A percentile compares a stretch with the other conserved stretches of the same genome.
These are phyloP conservation scores for Ramaria rubella DNA, from an alignment of 768 basidiomycete genomes.

Conservation along the genomic window DNA sequence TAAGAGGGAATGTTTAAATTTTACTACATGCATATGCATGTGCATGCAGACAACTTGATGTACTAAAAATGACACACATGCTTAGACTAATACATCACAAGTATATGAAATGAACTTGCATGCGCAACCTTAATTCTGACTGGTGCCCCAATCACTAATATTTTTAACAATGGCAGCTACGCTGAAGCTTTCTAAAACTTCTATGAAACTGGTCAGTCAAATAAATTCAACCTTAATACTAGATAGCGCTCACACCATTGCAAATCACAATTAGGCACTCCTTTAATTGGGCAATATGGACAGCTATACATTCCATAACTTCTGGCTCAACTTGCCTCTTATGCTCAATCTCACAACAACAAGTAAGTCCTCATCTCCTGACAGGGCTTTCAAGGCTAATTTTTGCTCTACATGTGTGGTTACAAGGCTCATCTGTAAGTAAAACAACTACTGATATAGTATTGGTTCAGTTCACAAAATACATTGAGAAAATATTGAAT, in stretches of 20 bases:
- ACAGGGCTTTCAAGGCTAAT: neutral
- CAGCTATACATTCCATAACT: neutral
- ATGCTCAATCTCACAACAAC: neutral
- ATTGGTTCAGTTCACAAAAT: no score
- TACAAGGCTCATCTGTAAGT: neutral
- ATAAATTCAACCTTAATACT: neutral
- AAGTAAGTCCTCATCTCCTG: neutral
- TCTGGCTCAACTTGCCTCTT: neutral
- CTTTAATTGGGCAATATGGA: neutral
- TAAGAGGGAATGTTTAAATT: neutral
- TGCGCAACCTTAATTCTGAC: neutral
- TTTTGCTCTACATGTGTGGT: neutral
- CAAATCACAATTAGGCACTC: neutral
- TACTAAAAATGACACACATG: neutral
- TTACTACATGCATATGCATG: neutral
- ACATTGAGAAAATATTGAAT: neutral
- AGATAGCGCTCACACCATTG: neutral
- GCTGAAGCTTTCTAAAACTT: neutral
- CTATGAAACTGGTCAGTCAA: neutral
- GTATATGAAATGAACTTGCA: constrained; percentile 1
- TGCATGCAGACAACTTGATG: neutral
- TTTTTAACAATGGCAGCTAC: neutral
- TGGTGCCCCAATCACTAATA: neutral
- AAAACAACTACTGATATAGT: neutral
- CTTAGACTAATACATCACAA: neutral